These are phyloP conservation scores for Linnemannia exigua DNA, from an alignment of 192 early-diverging fungal species.

Conservation along the genomic window DNA sequence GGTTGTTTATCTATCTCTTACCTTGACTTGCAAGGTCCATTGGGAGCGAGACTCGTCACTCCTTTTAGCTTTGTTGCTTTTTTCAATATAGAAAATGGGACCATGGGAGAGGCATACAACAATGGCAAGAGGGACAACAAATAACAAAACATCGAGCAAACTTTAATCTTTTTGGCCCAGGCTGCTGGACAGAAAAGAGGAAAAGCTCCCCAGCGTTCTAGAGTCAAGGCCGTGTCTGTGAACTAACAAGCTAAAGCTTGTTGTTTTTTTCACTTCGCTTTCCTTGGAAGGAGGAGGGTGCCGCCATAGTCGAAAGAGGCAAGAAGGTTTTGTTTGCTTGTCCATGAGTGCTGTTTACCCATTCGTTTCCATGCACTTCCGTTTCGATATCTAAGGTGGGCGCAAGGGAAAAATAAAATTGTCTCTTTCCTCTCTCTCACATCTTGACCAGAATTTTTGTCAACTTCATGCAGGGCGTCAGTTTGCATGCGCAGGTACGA, in stretches of 20 bases:
- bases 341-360: background rate
- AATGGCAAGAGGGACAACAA: background rate
- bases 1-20: background rate
- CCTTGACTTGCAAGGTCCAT: background rate
- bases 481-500: background rate
- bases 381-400: background rate
- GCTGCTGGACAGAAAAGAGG: background rate
- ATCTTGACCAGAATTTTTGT: background rate
- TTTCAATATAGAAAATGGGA: background rate
- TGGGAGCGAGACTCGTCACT: background rate
- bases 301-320: background rate
- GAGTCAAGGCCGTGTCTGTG: background rate
- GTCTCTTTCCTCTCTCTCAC: background rate
- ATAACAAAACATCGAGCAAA: background rate
- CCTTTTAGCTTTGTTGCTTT: background rate
- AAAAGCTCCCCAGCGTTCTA: background rate
- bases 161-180: background rate
- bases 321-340: background rate
- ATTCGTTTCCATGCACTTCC: background rate
- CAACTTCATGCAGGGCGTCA: background rate
- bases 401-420: background rate
- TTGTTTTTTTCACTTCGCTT: background rate
- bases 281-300: background rate
- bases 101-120: too few species aligned
- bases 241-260: background rate